A percentile compares a stretch with the other conserved stretches of the same genome.
Conservation (phyloP, 2,329 filamentous ascomycete species). For the Colletotrichum limetticola region DNA sequence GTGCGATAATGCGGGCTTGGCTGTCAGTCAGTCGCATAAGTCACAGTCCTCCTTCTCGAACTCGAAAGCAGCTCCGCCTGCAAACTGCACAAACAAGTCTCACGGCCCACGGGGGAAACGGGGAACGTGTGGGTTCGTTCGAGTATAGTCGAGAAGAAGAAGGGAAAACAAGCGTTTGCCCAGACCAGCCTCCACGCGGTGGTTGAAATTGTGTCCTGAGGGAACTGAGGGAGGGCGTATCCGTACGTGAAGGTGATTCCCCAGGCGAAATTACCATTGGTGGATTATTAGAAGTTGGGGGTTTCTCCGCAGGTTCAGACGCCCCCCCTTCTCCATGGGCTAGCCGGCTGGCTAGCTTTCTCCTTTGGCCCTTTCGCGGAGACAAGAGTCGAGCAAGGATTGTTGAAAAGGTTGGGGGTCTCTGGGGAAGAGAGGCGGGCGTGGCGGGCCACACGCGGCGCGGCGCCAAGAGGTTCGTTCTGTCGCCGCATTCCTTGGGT, state of each 20-base stretch:
- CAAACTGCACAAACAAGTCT: constrained; percentile 5
- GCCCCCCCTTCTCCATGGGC: not conserved
- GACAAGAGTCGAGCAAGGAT: constrained; percentile 14
- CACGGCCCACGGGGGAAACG: not conserved
- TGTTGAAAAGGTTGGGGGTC: not conserved
- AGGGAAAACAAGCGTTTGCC: constrained; percentile 34
- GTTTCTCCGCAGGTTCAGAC: constrained; percentile 27
- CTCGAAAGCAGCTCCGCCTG: not conserved
- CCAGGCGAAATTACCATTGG: constrained; percentile 26
- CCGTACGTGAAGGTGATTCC: not conserved
- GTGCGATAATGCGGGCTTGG: not conserved
- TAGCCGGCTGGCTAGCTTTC: not conserved
- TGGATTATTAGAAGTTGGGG: constrained; percentile 17
- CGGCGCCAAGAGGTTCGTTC: constrained; percentile 21
- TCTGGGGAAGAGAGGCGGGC: constrained; percentile 13
- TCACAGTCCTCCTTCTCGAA: not conserved
- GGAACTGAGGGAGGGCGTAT: not conserved
- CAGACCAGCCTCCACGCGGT: constrained; percentile 29
- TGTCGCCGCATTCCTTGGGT: constrained; percentile 27
- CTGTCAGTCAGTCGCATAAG: not conserved
- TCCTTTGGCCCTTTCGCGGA: not conserved
- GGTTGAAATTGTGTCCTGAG: not conserved
- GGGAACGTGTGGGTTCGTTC: not conserved
- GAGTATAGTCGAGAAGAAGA: not conserved
- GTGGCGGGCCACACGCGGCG: constrained; percentile 12